Evolutionary conservation across 2,329 filamentous ascomycete genomes (phyloP).

Genomic region (Paracorniculantispora psalliotae): DNA sequence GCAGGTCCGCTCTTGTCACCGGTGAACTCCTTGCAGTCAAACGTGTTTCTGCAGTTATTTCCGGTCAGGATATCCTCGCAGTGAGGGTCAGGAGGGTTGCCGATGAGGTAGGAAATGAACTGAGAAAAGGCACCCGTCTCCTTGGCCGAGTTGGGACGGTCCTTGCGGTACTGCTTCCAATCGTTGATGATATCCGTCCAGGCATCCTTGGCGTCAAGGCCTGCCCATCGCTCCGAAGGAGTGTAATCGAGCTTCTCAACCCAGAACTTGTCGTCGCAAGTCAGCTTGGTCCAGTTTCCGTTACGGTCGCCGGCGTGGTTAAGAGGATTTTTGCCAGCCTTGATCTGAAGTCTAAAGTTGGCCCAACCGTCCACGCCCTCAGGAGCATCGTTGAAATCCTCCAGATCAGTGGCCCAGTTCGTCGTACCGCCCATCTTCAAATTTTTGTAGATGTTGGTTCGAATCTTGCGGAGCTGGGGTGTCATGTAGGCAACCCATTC

Average conservation of each 20-base stretch:
- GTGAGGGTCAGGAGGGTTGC: background rate
- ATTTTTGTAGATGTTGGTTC: background rate
- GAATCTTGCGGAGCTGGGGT: background rate
- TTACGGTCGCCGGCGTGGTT: background rate
- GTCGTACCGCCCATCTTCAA: constrained; percentile 4
- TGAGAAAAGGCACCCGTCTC: background rate
- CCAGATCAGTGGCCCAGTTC: constrained; percentile 8
- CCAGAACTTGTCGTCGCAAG: constrained; percentile 3
- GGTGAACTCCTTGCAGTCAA: background rate
- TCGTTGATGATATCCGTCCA: constrained; percentile 2
- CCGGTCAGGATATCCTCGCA: background rate
- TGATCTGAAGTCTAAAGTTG: background rate
- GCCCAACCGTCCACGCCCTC: background rate
- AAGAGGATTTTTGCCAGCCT: constrained; percentile 7
- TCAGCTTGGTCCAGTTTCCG: constrained; percentile 2
- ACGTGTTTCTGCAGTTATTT: background rate
- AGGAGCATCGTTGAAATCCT: background rate
- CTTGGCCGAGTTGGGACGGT: background rate
- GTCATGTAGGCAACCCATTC: constrained; percentile 16
- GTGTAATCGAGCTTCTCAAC: constrained; percentile 1
- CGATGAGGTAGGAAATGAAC: constrained; percentile 5
- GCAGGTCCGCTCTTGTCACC: constrained; percentile 1
- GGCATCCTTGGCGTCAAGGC: background rate
- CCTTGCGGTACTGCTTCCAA: constrained; percentile 6
- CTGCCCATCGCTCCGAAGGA: background rate